Conservation (phyloP, 75 land plant species). For the Picea sitchensis region DNA sequence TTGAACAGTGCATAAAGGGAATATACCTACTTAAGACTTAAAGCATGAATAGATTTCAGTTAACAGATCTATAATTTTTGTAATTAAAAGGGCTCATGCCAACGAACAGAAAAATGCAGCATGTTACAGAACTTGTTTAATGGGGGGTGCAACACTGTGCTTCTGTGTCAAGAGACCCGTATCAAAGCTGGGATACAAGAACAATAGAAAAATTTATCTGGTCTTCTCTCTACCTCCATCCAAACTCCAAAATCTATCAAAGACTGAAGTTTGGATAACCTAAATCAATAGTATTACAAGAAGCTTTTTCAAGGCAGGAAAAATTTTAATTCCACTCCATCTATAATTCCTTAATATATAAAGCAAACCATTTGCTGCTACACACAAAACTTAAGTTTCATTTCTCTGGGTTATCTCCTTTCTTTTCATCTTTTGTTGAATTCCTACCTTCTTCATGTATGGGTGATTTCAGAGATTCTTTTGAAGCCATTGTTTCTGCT, state of each 20-base stretch:
- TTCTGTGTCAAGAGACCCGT: background rate
- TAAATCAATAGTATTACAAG: background rate
- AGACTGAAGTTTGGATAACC: background rate
- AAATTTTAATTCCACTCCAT: too few relatives aligned
- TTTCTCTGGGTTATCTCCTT: background rate
- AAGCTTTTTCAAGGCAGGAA: background rate
- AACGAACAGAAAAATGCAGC: background rate
- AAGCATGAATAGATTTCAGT: background rate
- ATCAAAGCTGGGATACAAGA: background rate
- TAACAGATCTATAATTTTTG: too few relatives aligned
- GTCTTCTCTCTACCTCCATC: background rate
- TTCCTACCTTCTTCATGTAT: background rate
- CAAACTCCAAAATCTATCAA: background rate
- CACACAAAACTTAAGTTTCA: background rate
- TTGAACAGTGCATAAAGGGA: background rate
- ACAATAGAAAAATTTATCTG: background rate
- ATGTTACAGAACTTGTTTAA: background rate
- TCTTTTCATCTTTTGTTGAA: conserved; percentile 9
- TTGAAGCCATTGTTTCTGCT: conserved; percentile 52
- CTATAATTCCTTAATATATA: too few relatives aligned
- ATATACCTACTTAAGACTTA: background rate
- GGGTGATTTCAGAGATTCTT: conserved; percentile 9
- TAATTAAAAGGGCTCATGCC: background rate
- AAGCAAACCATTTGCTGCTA: background rate
- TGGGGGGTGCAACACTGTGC: background rate